A percentile compares a stretch with the other conserved stretches of the same genome.
These are phyloP conservation scores for Dionaea muscipula DNA, from an alignment of 179 eudicot genomes.

Conservation along the genomic window DNA sequence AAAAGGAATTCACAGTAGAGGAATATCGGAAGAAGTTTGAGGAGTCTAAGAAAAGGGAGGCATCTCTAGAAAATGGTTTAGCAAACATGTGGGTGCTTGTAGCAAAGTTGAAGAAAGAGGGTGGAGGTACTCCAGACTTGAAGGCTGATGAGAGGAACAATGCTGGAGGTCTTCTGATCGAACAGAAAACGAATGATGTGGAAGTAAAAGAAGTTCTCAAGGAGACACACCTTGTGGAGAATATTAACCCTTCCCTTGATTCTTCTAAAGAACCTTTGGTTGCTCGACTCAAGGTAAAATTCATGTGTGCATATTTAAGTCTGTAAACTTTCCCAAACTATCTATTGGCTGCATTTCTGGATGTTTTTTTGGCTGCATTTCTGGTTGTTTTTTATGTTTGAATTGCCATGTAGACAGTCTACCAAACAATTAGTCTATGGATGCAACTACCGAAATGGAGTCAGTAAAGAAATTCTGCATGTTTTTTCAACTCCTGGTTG, in stretches of 20 bases:
- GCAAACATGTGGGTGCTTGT: conserved; percentile 99
- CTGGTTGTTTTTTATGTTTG: too few relatives aligned
- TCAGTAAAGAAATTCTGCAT: too few relatives aligned
- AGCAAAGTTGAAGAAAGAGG: conserved; percentile 86
- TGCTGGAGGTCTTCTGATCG: conserved; percentile 23
- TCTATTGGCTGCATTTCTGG: not conserved
- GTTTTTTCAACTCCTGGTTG: too few relatives aligned
- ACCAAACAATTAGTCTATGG: too few relatives aligned
- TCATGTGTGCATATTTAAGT: not conserved
- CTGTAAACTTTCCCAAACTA: not conserved
- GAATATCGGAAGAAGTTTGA: conserved; percentile 66
- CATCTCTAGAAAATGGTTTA: conserved; percentile 80
- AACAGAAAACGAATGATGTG: conserved; percentile 18
- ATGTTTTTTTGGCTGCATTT: too few relatives aligned
- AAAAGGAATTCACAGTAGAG: conserved; percentile 62
- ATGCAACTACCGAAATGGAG: too few relatives aligned
- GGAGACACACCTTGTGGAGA: conserved; percentile 34
- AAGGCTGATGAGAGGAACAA: conserved; percentile 20
- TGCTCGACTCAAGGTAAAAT: conserved; percentile 64
- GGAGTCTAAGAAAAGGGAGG: conserved; percentile 75
- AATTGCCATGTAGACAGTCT: too few relatives aligned
- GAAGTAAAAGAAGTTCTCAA: conserved; percentile 32
- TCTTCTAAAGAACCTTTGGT: conserved; percentile 66
- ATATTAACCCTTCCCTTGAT: conserved; percentile 25
- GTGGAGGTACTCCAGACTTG: conserved; percentile 26